Percentiles rank a stretch among this genome's conserved stretches.
phyloP scores from a whole-genome alignment of 106 monocot species.

The Dendrobium huoshanense region DNA sequence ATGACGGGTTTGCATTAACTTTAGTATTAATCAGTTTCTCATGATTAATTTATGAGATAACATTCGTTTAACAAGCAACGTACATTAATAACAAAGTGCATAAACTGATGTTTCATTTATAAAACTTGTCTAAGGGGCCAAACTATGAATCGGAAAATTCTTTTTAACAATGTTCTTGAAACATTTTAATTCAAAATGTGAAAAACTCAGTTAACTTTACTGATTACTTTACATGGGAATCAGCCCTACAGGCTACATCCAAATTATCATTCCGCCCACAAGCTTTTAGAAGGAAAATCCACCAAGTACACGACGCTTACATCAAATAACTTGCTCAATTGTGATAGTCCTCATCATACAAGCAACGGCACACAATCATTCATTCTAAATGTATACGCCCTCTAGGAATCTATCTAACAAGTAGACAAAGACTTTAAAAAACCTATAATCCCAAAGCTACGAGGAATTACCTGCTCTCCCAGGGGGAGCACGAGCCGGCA shows the following conservation, averaged over 20 bases:
- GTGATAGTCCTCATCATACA: background rate
- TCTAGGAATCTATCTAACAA: background rate
- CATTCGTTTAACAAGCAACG: background rate
- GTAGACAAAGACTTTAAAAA: background rate
- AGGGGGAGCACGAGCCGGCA: conserved; percentile 75
- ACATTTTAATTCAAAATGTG: background rate
- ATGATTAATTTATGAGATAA: background rate
- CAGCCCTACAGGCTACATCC: background rate
- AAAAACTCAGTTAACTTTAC: background rate
- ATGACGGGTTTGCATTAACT: too few species aligned
- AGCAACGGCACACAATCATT: background rate
- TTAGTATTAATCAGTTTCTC: background rate
- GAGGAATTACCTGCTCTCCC: conserved; percentile 66
- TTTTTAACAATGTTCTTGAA: background rate
- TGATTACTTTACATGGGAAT: background rate
- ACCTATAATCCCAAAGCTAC: background rate
- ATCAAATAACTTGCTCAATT: background rate
- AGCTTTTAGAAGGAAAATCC: background rate
- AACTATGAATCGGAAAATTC: background rate
- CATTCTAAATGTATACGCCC: background rate
- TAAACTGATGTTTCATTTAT: background rate
- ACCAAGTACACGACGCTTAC: background rate
- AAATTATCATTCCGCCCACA: background rate
- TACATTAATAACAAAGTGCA: too few species aligned
- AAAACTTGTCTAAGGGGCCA: background rate